Evolutionary conservation across 257 asterid species (phyloP).

Genomic region (Solanum paucissectum): DNA sequence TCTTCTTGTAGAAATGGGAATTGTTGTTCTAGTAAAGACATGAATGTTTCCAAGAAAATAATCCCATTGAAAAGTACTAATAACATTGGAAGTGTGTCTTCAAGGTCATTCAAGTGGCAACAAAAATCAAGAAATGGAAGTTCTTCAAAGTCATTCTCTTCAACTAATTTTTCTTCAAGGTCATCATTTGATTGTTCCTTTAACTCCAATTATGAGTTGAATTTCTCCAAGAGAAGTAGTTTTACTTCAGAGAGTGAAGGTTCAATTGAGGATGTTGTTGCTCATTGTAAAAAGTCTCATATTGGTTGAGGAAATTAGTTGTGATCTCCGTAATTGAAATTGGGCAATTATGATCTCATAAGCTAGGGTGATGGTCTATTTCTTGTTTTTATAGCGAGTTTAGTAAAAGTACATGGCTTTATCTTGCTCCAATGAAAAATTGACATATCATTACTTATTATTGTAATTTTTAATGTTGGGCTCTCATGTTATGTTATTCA

Average conservation of each 20-base stretch:
- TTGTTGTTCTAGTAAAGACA: neutral
- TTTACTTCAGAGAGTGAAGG: slow-evolving; percentile 27
- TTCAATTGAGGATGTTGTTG: slow-evolving; percentile 56
- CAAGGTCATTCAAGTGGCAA: slow-evolving; percentile 13
- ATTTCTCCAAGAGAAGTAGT: slow-evolving; percentile 15
- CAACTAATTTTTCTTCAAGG: slow-evolving; percentile 16
- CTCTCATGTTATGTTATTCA: neutral
- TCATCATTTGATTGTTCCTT: slow-evolving; percentile 26
- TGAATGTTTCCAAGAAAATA: neutral
- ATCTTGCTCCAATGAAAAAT: too few species aligned
- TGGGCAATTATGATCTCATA: neutral
- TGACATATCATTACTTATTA: too few species aligned
- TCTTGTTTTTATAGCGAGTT: too few species aligned
- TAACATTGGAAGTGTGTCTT: neutral
- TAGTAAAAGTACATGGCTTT: too few species aligned
- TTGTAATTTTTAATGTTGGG: neutral
- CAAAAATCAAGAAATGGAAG: too few species aligned
- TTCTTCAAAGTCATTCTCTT: slow-evolving; percentile 10
- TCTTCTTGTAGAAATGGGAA: neutral
- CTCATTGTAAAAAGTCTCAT: slow-evolving; percentile 50
- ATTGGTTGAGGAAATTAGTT: neutral
- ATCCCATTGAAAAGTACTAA: neutral
- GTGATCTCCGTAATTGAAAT: neutral
- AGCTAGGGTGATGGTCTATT: too few species aligned
- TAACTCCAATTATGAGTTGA: slow-evolving; percentile 18